Percentiles rank a stretch among this genome's conserved stretches.
Evolutionary conservation across 2,329 filamentous ascomycete genomes (phyloP).

Genomic region (Venturia oleaginea): DNA sequence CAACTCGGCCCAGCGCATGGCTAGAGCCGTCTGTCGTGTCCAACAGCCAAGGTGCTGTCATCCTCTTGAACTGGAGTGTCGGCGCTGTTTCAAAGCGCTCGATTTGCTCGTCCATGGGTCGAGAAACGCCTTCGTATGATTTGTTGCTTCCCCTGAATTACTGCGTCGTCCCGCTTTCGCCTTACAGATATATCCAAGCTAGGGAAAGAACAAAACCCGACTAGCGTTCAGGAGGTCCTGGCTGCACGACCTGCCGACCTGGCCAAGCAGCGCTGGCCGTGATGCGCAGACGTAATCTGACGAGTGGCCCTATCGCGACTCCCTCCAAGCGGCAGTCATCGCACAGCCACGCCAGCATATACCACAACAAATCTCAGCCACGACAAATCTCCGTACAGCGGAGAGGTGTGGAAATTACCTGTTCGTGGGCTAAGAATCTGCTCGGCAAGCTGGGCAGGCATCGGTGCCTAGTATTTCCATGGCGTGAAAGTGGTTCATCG

Average conservation of each 20-base stretch:
- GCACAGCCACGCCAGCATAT: not conserved
- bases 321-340: not conserved
- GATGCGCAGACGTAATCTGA: constrained; percentile 3
- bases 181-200: not conserved
- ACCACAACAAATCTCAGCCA: not conserved
- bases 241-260: no score
- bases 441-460: not conserved
- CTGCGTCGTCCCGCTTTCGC: not conserved
- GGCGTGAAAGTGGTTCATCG: not conserved
- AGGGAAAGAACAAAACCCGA: not conserved
- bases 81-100: not conserved
- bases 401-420: not conserved
- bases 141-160: not conserved
- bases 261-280: not conserved
- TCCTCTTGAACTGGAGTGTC: not conserved
- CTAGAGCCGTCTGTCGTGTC: not conserved
- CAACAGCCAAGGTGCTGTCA: not conserved
- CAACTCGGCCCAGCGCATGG: not conserved
- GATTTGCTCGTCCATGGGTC: not conserved
- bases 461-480: not conserved
- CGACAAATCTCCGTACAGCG: not conserved
- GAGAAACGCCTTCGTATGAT: not conserved
- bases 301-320: not conserved
- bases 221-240: not conserved
- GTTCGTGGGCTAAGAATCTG: not conserved